phyloP scores from a whole-genome alignment of 2,329 filamentous ascomycete species.

The Hymenoscyphus albidus region DNA sequence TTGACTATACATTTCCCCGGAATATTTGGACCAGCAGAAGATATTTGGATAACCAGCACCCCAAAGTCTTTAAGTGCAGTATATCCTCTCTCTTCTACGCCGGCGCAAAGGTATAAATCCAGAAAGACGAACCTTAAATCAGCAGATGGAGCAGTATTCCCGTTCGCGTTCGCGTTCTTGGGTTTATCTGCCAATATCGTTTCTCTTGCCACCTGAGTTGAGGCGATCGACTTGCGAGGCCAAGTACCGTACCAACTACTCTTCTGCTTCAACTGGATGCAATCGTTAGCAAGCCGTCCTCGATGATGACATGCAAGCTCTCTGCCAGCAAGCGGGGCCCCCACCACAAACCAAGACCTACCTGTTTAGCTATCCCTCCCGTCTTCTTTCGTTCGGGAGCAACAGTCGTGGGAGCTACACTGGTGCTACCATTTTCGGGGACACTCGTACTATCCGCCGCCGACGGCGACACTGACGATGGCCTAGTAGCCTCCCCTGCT shows the following conservation, averaged over 20 bases:
- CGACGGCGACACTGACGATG: neutral
- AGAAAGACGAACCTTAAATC: conserved; percentile 21
- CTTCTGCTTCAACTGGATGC: conserved; percentile 26
- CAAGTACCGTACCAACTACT: conserved; percentile 60
- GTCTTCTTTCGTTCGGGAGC: neutral
- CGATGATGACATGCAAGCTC: conserved; percentile 1
- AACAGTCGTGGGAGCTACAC: neutral
- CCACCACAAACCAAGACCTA: conserved; percentile 6
- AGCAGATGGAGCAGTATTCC: conserved; percentile 17
- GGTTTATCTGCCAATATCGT: conserved; percentile 51
- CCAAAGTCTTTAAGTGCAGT: neutral
- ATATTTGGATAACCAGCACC: neutral
- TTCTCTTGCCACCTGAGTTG: conserved; percentile 57
- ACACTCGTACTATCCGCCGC: conserved; percentile 1
- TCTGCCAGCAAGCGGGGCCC: conserved; percentile 14
- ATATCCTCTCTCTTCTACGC: neutral
- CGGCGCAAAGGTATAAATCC: neutral
- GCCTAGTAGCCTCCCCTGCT: neutral
- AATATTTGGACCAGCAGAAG: neutral
- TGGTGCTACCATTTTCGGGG: neutral
- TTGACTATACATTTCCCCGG: neutral
- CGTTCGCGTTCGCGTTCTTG: conserved; percentile 26
- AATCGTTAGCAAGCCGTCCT: conserved; percentile 7
- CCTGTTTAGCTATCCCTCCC: conserved; percentile 3
- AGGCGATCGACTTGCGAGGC: conserved; percentile 57